Evolutionary conservation across 2,329 filamentous ascomycete genomes (phyloP), one percentile per base, ranked within the genome.

Genomic region (Xylaria sp.): DNA sequence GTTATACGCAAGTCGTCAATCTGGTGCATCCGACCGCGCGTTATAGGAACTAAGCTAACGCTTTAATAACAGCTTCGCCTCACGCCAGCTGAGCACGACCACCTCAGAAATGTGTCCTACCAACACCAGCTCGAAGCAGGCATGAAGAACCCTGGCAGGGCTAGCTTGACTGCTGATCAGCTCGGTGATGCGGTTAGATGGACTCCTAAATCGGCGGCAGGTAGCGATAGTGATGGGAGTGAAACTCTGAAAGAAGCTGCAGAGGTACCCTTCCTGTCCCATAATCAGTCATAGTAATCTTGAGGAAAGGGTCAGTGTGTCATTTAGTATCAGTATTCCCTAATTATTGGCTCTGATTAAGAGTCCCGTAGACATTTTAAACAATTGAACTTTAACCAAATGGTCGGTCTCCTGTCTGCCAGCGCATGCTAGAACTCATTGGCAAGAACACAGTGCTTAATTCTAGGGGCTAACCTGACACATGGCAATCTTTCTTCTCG

Each of bases 111-210:
- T 48, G 79, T 86, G 2, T 82, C 80, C 51, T 84, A 85, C 71
- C 79, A 84, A 68, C 79, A 81, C 54, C 84, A 86, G 68, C 65
- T 85, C 6, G 81, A 82, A 69, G 80, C 81, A 18, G 84, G 84
- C 0, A 80, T 83, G 74, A 76, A 70, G 31, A 78, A 79, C 18
- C 80, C 84, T 2, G 83, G 82, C 1, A 79, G 74, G 49, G 79
- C 78, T 5, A 82, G 82, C 6, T 69, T 82, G 62, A 80, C 79
- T 9, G 74, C 74, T 10, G 80, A 83, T 72, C 75, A 77, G 9
- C 74, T 77, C 13, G 79, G 80, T 3, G 80, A 81, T 71, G 74
- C 77, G 10, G 65, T 73, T 15, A 71, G 68, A 58, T 74, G 64
- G 64, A 51, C 54, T 8, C 68, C 66, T 12, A 20, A 43, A 4